Evolutionary conservation across 441 rosid genomes (phyloP).

Genomic region (Pelargonium citronellum): DNA sequence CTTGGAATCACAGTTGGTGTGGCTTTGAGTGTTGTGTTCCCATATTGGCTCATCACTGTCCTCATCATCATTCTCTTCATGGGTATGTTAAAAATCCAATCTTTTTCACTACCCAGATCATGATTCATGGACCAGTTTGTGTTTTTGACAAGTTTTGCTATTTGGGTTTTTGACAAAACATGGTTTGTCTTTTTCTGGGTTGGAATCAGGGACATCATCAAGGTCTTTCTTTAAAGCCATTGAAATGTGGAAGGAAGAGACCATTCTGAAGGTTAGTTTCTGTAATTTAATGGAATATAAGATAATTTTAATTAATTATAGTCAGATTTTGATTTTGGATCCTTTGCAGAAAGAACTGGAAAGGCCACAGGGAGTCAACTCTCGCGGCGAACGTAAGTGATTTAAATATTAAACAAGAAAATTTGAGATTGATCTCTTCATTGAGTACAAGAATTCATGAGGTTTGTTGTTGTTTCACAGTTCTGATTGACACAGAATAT

Average conservation of each 20-base stretch:
- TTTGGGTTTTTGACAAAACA: background rate
- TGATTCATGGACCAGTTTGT: background rate
- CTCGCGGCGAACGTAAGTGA: conserved; percentile 25
- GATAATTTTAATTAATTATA: conserved; percentile 7
- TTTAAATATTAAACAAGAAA: background rate
- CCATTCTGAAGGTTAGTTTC: conserved; percentile 35
- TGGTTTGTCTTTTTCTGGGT: background rate
- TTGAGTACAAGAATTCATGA: background rate
- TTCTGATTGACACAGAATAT: conserved; percentile 60
- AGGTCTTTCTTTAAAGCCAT: conserved; percentile 60
- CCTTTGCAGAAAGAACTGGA: background rate
- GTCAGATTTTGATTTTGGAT: conserved; percentile 13
- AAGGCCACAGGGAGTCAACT: background rate
- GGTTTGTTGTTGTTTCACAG: conserved; percentile 38
- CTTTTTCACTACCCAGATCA: background rate
- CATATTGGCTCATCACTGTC: too few species aligned
- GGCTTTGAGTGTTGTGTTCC: too few species aligned
- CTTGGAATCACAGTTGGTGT: conserved; percentile 40
- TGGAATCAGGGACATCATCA: conserved; percentile 32
- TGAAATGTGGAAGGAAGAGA: conserved; percentile 68
- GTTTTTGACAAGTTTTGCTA: background rate
- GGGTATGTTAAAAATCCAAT: conserved; percentile 27
- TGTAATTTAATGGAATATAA: conserved; percentile 13
- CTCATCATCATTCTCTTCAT: conserved; percentile 10
- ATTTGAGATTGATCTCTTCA: too few species aligned